Conservation (phyloP, 805 yeast genomes). For the Debaryomyces maramus region DNA sequence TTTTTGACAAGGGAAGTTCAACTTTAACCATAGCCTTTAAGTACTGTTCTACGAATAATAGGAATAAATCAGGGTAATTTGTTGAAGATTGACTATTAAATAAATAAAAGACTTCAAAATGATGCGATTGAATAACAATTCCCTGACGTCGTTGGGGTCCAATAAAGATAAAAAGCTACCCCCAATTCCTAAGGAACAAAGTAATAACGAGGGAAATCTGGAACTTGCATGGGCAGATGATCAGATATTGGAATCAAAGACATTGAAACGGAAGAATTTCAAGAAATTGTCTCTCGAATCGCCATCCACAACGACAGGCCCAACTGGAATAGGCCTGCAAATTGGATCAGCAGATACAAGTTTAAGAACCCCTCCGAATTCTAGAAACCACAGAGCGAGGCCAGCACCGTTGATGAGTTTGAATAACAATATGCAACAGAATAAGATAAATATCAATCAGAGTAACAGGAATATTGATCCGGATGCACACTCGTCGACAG, state of each 20-base stretch:
- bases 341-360: background rate
- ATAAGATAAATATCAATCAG: slow-evolving; percentile 10
- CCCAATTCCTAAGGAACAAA: slow-evolving; percentile 30
- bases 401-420: slow-evolving; percentile 33
- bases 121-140: slow-evolving; percentile 18
- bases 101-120: slow-evolving; percentile 12
- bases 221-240: slow-evolving; percentile 11
- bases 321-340: background rate
- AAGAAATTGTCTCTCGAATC: slow-evolving; percentile 33
- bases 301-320: slow-evolving; percentile 5
- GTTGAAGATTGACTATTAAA: no score
- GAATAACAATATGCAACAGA: slow-evolving; percentile 7
- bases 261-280: slow-evolving; percentile 41
- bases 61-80: no score
- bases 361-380: background rate
- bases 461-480: slow-evolving; percentile 25
- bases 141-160: slow-evolving; percentile 23
- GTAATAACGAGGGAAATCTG: slow-evolving; percentile 7
- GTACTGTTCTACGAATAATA: no score
- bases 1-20: no score
- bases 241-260: slow-evolving; percentile 32
- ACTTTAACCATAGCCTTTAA: no score
- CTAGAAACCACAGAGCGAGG: slow-evolving; percentile 18
- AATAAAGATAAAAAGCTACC: slow-evolving; percentile 38
- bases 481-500: slow-evolving; percentile 20